Percentiles rank a stretch among this genome's conserved stretches.
Evolutionary conservation across 2,329 filamentous ascomycete species (phyloP).

Genomic region (Cladosporium phlei): DNA sequence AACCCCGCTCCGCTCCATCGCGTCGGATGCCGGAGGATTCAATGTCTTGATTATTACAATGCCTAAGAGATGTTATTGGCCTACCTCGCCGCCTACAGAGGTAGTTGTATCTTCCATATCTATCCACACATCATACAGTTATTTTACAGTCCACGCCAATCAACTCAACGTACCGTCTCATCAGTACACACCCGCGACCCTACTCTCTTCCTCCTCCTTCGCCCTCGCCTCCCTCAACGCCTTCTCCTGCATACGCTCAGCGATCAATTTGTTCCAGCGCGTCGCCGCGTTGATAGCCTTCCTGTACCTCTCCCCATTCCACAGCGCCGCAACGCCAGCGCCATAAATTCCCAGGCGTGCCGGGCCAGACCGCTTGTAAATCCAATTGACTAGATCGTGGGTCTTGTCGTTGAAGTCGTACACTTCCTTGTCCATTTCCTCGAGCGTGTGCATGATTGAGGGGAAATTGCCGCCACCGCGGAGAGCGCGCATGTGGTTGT

Average conservation of each 20-base stretch:
- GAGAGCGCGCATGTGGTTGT: conserved; percentile 11
- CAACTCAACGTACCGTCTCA: too few species aligned
- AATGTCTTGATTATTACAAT: too few species aligned
- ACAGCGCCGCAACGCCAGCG: neutral
- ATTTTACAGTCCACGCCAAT: neutral
- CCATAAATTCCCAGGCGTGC: neutral
- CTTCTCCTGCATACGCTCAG: conserved; percentile 2
- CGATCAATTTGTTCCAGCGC: neutral
- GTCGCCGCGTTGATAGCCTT: neutral
- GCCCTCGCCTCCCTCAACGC: conserved; percentile 4
- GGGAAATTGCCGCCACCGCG: neutral
- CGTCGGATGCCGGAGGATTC: too few species aligned
- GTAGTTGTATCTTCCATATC: too few species aligned
- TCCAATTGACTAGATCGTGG: neutral
- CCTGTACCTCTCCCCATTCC: conserved; percentile 1
- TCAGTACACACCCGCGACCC: neutral
- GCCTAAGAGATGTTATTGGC: too few species aligned
- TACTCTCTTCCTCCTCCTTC: neutral
- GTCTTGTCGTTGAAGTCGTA: conserved; percentile 9
- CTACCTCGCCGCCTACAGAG: too few species aligned
- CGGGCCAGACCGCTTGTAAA: neutral
- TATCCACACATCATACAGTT: too few species aligned
- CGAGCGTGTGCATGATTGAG: conserved; percentile 1
- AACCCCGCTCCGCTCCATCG: too few species aligned
- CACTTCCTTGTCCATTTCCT: conserved; percentile 13